phyloP scores from a whole-genome alignment of 331 rosid species.

The Cydonia oblonga region DNA sequence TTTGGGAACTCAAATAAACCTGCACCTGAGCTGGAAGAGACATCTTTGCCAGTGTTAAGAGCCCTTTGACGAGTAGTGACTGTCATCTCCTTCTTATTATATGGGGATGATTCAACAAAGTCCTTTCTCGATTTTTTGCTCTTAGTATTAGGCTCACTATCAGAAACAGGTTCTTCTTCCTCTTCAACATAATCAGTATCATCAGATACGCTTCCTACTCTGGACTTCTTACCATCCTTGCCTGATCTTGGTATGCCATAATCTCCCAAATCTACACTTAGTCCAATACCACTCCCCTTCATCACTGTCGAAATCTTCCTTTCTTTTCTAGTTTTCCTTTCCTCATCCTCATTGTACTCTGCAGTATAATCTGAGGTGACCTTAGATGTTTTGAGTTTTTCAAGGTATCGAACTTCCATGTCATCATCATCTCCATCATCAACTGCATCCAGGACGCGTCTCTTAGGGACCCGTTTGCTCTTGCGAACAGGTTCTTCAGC shows the following conservation, averaged over 20 bases:
- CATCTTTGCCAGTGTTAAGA: conserved; percentile 58
- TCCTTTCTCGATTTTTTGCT: conserved; percentile 50
- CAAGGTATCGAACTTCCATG: conserved; percentile 26
- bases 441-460: conserved; percentile 11
- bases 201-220: conserved; percentile 14
- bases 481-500: conserved; percentile 26
- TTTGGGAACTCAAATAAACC: conserved; percentile 55
- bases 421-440: conserved; percentile 21
- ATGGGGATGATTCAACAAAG: conserved; percentile 52
- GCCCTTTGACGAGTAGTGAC: conserved; percentile 69
- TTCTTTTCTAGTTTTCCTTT: conserved; percentile 23
- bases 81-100: conserved; percentile 47
- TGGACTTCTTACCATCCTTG: conserved; percentile 26
- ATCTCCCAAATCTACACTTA: conserved; percentile 7
- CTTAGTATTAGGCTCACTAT: conserved; percentile 7
- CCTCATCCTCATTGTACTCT: conserved; percentile 29
- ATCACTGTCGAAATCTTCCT: conserved; percentile 20
- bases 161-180: conserved; percentile 25
- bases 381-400: conserved; percentile 26
- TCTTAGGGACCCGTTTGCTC: conserved; percentile 32
- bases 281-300: conserved; percentile 15
- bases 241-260: conserved; percentile 17
- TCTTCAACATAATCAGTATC: conserved; percentile 26
- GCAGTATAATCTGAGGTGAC: conserved; percentile 2
- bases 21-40: conserved; percentile 33